phyloP scores from a whole-genome alignment of 2,329 filamentous ascomycete genomes.

The Corynespora cassiicola region DNA sequence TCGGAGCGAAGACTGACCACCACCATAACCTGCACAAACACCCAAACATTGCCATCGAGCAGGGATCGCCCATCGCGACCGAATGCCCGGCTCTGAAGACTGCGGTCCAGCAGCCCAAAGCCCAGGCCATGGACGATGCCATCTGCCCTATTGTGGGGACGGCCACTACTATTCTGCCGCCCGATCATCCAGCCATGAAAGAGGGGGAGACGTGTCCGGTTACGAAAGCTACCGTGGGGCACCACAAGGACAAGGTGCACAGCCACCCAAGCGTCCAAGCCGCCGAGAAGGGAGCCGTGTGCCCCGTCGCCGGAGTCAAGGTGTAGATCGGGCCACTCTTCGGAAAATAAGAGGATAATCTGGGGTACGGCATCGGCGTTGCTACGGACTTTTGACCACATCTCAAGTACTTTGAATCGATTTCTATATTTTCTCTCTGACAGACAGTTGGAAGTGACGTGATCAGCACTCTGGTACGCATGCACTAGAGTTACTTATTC shows the following conservation, averaged over 20 bases:
- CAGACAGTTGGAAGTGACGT: too few species aligned
- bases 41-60: slow-evolving; percentile 41
- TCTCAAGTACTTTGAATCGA: too few species aligned
- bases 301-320: too few species aligned
- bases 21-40: slow-evolving; percentile 53
- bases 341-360: too few species aligned
- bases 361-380: too few species aligned
- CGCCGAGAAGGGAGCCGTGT: slow-evolving; percentile 46
- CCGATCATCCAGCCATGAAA: slow-evolving; percentile 49
- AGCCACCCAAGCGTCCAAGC: slow-evolving; percentile 48
- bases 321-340: too few species aligned
- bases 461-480: too few species aligned
- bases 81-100: slow-evolving; percentile 51
- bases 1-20: slow-evolving; percentile 53
- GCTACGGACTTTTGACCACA: too few species aligned
- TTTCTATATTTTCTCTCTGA: too few species aligned
- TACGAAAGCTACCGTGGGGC: slow-evolving; percentile 52
- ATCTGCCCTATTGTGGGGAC: slow-evolving; percentile 54
- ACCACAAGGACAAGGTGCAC: slow-evolving; percentile 52
- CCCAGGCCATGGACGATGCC: slow-evolving; percentile 49
- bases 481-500: too few species aligned
- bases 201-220: slow-evolving; percentile 50
- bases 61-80: slow-evolving; percentile 37
- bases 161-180: slow-evolving; percentile 49
- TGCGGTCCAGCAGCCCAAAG: slow-evolving; percentile 42